Percentiles rank a stretch among this genome's conserved stretches.
phyloP scores from a whole-genome alignment of 1,284 basidiomycete genomes.

The Pascua sp. region DNA sequence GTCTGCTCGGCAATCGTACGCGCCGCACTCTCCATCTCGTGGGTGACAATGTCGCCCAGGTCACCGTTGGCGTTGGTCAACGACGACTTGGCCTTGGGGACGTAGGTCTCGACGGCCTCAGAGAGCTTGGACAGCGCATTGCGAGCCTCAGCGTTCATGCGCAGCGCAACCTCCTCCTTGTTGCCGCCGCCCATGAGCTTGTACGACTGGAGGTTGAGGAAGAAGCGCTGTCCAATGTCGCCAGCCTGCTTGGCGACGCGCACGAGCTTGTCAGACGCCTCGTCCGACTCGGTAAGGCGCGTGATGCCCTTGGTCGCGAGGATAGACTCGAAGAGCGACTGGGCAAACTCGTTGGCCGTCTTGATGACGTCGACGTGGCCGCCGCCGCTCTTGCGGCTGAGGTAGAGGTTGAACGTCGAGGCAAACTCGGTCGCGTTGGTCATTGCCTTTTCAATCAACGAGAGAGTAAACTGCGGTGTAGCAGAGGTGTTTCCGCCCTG shows the following conservation, averaged over 20 bases:
- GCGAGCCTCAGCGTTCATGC: constrained; percentile 83
- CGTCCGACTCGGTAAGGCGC: constrained; percentile 83
- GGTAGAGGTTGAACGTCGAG: constrained; percentile 85
- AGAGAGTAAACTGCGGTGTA: constrained; percentile 95
- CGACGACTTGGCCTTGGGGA: constrained; percentile 77
- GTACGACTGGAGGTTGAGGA: constrained; percentile 94
- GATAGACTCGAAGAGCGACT: constrained; percentile 85
- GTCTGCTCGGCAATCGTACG: constrained; percentile 92
- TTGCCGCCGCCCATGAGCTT: constrained; percentile 73
- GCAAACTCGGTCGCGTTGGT: constrained; percentile 95
- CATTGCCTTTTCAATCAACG: constrained; percentile 95
- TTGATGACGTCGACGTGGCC: constrained; percentile 99
- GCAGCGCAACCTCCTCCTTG: constrained; percentile 80
- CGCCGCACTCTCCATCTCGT: constrained; percentile 93
- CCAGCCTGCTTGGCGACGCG: constrained; percentile 80
- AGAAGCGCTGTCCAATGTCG: constrained; percentile 83
- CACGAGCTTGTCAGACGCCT: constrained; percentile 85
- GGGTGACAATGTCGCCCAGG: constrained; percentile 93
- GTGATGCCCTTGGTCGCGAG: constrained; percentile 94
- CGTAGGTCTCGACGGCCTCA: constrained; percentile 76
- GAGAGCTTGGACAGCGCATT: constrained; percentile 78
- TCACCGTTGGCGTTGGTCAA: constrained; percentile 81
- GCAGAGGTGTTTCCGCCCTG: constrained; percentile 91
- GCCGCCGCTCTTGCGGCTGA: constrained; percentile 75
- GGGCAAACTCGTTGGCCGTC: constrained; percentile 91